phyloP scores from a whole-genome alignment of 768 basidiomycete species.

The Lactifluus hygrophoroides region DNA sequence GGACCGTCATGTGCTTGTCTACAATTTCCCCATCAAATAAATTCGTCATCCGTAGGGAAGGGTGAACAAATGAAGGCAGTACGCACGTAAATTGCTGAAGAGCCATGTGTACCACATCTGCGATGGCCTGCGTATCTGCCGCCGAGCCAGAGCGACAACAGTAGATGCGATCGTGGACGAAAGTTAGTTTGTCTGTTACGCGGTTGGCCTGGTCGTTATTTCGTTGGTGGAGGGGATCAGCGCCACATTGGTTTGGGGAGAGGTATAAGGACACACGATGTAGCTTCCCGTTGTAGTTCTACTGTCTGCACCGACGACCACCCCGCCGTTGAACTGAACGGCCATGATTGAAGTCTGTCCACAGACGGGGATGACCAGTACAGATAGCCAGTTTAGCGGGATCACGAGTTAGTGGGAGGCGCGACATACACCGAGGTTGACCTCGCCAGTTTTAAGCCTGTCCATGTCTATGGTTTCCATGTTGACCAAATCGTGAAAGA shows the following conservation, averaged over 20 bases:
- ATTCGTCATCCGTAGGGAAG: neutral
- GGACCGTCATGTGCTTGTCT: conserved; percentile 47
- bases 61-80: neutral
- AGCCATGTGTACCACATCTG: conserved; percentile 80
- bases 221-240: too few species aligned
- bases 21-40: neutral
- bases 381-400: neutral
- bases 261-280: conserved; percentile 50
- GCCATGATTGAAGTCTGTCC: conserved; percentile 98
- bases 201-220: conserved; percentile 70
- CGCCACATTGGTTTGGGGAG: neutral
- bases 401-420: too few species aligned
- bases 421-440: conserved; percentile 84
- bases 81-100: conserved; percentile 69
- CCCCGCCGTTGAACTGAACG: conserved; percentile 90
- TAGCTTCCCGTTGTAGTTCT: conserved; percentile 95
- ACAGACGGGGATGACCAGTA: neutral
- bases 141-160: conserved; percentile 98
- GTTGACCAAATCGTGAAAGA: conserved; percentile 27
- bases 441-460: conserved; percentile 88
- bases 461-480: conserved; percentile 66
- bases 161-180: conserved; percentile 96
- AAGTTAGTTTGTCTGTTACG: conserved; percentile 96
- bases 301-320: conserved; percentile 95
- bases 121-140: conserved; percentile 95